Percentiles rank a stretch among this genome's conserved stretches.
Conservation (phyloP, 192 early-diverging fungal species). For the Phycomyces nitens region DNA sequence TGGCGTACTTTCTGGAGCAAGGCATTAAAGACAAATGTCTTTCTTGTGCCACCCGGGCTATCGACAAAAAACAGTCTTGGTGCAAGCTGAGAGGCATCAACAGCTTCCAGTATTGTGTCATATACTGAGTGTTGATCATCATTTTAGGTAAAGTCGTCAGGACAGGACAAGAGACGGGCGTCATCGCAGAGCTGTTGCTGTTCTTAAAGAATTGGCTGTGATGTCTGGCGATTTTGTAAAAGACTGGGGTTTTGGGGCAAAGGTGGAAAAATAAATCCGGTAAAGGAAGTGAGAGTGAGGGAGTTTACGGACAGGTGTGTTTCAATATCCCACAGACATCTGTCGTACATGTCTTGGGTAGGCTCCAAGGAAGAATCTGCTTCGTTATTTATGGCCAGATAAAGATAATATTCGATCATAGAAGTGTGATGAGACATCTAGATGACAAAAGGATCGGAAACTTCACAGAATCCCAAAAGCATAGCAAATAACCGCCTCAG, state of each 20-base stretch:
- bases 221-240: background rate
- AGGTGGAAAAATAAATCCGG: background rate
- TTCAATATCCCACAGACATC: background rate
- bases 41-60: background rate
- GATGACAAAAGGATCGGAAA: background rate
- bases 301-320: background rate
- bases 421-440: background rate
- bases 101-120: background rate
- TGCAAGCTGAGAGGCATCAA: background rate
- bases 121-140: background rate
- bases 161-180: background rate
- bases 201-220: no score
- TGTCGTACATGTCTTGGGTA: background rate
- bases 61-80: constrained; percentile 1
- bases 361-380: background rate
- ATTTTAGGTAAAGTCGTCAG: background rate
- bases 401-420: background rate
- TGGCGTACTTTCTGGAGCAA: background rate
- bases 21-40: constrained; percentile 1
- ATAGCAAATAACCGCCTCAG: background rate
- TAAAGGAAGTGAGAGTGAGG: background rate
- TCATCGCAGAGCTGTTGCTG: no score
- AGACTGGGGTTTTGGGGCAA: no score
- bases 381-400: no score
- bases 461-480: background rate